Base-by-base conservation (phyloP, 2,329 filamentous ascomycete genomes). In the Neurospora crassa region DNA sequence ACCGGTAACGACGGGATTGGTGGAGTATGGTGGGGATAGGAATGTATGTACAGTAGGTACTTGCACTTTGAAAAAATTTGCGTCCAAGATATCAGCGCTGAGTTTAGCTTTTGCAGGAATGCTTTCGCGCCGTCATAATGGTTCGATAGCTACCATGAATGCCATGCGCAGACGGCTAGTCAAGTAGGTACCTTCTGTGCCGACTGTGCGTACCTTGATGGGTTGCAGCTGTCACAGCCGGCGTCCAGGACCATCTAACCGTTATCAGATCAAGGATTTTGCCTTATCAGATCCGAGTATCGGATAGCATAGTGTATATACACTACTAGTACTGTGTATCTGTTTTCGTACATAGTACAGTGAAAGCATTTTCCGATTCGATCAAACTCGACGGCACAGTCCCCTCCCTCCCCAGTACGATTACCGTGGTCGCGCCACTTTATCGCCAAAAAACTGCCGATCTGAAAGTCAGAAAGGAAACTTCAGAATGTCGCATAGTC, bases 351-450 rank as follows among this genome's bases (percentile, higher is more conserved):
- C 34, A n/a, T n/a, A n/a, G n/a, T n/a, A n/a, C n/a, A n/a, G n/a
- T n/a, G n/a, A 37, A 37, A 37, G 1, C 6, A 24, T 53, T 53
- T 53, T 12, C 20, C 45, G 5, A 53, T 53, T 53, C 20, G 24
- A 14, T 3, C 45, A 47, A 14, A 47, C 42, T 45, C 42, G 8
- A n/a, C 7, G 18, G 42, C 3, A 45, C 18, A 45, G 3, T 11
- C 10, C 43, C n/a, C n/a, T 47, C 43, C n/a, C 10, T 47, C n/a
- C 11, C 43, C 18, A 20, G 11, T 53, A 53, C 20, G 53, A 83
- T 79, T 37, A 43, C 43, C 43, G 40, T 69, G 7, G 42, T 42
- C 43, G 40, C 34, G 37, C 83, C 34, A 40, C 41, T 18, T 20
- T 53, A 20, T 7, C 24, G 47, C 47, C 20, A 7, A 29, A 53